These are phyloP conservation scores for Aquilaria malaccensis DNA, from an alignment of 345 rosid genomes.

Conservation along the genomic window DNA sequence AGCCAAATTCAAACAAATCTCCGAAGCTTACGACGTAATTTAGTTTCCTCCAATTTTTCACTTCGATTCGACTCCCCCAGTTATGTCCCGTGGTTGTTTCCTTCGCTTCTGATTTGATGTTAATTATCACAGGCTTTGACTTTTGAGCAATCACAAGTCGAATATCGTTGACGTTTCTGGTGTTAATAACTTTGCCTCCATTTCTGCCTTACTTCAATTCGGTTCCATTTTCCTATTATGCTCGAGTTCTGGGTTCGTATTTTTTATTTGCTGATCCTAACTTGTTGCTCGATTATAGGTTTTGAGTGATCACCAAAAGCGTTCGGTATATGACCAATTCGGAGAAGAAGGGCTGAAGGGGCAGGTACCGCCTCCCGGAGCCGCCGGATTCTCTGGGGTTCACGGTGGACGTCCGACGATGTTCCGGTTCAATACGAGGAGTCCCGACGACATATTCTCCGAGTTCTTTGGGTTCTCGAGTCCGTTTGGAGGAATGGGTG, in stretches of 20 bases:
- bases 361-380: slow-evolving; percentile 55
- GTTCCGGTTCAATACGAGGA: slow-evolving; percentile 51
- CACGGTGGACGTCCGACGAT: slow-evolving; percentile 23
- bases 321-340: slow-evolving; percentile 57
- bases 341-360: slow-evolving; percentile 72
- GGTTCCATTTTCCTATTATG: no score
- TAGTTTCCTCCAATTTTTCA: neutral
- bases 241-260: neutral
- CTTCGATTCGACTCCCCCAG: no score
- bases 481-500: slow-evolving; percentile 42
- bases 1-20: slow-evolving; percentile 74
- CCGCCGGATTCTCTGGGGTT: slow-evolving; percentile 31
- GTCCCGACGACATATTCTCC: slow-evolving; percentile 61
- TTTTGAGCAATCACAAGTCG: no score
- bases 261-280: neutral
- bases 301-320: slow-evolving; percentile 59
- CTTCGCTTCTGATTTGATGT: neutral
- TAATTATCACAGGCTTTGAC: no score
- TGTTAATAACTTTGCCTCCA: no score
- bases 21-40: slow-evolving; percentile 66
- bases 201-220: no score
- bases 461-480: slow-evolving; percentile 56
- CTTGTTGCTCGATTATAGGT: slow-evolving; percentile 25
- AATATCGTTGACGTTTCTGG: no score
- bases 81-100: neutral